Evolutionary conservation across 495 filamentous ascomycete genomes (phyloP).

Genomic region (Sordaria brevicollis): DNA sequence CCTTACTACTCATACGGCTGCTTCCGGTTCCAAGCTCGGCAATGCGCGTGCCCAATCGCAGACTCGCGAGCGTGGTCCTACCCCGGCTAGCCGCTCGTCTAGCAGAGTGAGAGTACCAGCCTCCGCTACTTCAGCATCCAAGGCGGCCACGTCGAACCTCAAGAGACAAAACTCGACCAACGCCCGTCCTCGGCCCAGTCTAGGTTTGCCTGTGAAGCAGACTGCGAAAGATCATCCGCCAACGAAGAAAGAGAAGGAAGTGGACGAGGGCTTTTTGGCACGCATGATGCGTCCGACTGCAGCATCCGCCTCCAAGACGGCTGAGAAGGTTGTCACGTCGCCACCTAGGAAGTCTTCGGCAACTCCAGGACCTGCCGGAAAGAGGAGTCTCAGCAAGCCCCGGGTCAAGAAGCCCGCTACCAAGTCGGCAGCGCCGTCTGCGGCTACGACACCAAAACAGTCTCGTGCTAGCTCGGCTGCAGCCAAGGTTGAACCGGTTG

Average conservation of each 20-base stretch:
- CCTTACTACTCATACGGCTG: slow-evolving; percentile 50
- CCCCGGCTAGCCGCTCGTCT: slow-evolving; percentile 25
- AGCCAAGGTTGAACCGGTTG: slow-evolving; percentile 10
- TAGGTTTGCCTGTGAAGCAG: slow-evolving; percentile 40
- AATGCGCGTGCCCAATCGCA: slow-evolving; percentile 22
- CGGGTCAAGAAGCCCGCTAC: slow-evolving; percentile 19
- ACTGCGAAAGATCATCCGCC: slow-evolving; percentile 29
- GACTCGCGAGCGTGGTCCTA: slow-evolving; percentile 25
- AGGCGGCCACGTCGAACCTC: slow-evolving; percentile 13
- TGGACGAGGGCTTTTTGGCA: slow-evolving; percentile 71
- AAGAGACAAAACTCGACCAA: slow-evolving; percentile 33
- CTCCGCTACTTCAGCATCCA: slow-evolving; percentile 9
- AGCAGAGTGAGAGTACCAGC: slow-evolving; percentile 36
- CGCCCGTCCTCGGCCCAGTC: slow-evolving; percentile 34
- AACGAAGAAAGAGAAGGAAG: slow-evolving; percentile 32
- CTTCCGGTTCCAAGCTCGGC: slow-evolving; percentile 47
- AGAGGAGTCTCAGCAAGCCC: slow-evolving; percentile 4
- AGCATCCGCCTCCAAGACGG: slow-evolving; percentile 63
- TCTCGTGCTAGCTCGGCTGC: slow-evolving; percentile 9
- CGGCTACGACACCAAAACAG: background rate
- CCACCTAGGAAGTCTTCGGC: slow-evolving; percentile 28
- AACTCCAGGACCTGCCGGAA: slow-evolving; percentile 11
- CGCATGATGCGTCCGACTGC: slow-evolving; percentile 90
- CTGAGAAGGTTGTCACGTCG: slow-evolving; percentile 50
- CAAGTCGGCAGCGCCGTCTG: slow-evolving; percentile 2